Evolutionary conservation across 2,329 filamentous ascomycete species (phyloP), one percentile per base, ranked within the genome.

Genomic region (Hypocreales sp.): DNA sequence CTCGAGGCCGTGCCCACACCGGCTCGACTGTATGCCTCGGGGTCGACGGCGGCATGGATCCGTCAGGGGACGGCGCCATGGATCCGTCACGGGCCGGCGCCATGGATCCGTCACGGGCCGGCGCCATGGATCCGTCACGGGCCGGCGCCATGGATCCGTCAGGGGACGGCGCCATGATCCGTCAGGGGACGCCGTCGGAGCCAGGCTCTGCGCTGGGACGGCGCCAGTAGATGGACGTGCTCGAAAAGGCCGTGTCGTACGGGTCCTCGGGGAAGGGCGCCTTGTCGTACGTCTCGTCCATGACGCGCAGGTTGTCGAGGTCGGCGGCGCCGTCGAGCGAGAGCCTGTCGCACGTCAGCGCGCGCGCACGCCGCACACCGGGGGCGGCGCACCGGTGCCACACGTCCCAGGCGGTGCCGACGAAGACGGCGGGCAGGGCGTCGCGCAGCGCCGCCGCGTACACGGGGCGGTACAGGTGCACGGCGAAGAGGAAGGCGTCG

Each of bases 391-490:
- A 67, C 61, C 50, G 43, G 26, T 67, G 58, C 61, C 67, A 72
- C 2, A 56, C 52, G 7, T 58, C 50, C 41, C 57, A 61, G 0
- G 55, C 52, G 0, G 66, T 74, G 0, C 73, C 74, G 10, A 79
- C 56, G 9, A 72, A 67, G 3, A 76, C 39, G 1, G 51, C 58
- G 0, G 74, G 73, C 2, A 57, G 37, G 1, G 47, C 35, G 0
- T 46, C 41, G 2, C 50, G 39, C 2, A 80, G 47, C 0, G 70
- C 57, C 5, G 55, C 44, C 14, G 61, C 51, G 26, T 70, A 79
- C 22, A 65, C 58, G 20, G 50, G 55, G 14, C 51, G 55, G 31
- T 72, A 71, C 31, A 73, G 57, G 27, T 79, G 74, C 0, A 79
- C 58, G 2, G 68, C 73, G 35, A 67, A 80, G 3, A 77, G 53